Evolutionary conservation across 2,329 filamentous ascomycete species (phyloP).

Genomic region (Fusarium verticillioides): DNA sequence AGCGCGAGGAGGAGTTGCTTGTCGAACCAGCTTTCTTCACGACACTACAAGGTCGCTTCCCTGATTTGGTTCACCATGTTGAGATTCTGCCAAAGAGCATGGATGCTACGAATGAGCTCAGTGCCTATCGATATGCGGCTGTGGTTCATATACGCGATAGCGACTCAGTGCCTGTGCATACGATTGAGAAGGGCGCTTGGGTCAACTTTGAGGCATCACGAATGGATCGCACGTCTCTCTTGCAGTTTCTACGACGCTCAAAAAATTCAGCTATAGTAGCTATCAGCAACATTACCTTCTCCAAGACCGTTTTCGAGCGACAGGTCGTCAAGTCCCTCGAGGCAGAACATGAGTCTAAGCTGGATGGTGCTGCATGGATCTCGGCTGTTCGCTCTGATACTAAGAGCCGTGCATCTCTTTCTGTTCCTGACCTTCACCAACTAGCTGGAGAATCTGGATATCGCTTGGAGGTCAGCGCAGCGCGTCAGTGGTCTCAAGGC

Average conservation of each 20-base stretch:
- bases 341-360: not conserved
- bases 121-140: not conserved
- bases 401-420: not conserved
- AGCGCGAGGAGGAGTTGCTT: slow-evolving; percentile 34
- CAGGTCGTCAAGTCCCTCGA: not conserved
- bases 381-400: not conserved
- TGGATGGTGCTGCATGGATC: not conserved
- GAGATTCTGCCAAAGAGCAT: not conserved
- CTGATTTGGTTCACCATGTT: not conserved
- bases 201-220: not conserved
- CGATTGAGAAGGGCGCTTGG: not conserved
- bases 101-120: not conserved
- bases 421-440: not conserved
- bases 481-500: not conserved
- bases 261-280: rapidly evolving
- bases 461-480: not conserved
- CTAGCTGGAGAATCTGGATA: not conserved
- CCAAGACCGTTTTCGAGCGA: not conserved
- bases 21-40: slow-evolving; percentile 45
- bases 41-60: not conserved
- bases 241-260: not conserved
- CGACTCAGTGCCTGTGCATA: not conserved
- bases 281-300: not conserved
- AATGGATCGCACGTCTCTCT: not conserved
- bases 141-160: not conserved